Conservation (phyloP, 257 asterid species). For the Solanum sparsipilum region DNA sequence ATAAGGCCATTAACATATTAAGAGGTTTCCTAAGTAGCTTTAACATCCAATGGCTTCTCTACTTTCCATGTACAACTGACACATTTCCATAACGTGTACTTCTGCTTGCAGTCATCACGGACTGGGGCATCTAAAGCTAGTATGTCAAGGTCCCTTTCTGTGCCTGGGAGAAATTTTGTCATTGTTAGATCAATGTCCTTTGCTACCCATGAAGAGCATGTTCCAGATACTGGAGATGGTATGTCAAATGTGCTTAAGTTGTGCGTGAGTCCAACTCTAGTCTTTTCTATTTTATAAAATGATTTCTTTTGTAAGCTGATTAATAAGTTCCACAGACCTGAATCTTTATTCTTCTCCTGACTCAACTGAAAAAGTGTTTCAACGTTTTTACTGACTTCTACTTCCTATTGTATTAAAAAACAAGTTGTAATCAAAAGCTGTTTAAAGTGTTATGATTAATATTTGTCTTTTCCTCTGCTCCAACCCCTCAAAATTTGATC, state of each 20-base stretch:
- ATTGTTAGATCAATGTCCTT: constrained; percentile 74
- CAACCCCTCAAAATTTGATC: background rate
- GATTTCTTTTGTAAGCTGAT: background rate
- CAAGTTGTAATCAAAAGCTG: background rate
- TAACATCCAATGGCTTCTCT: background rate
- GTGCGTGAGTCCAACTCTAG: background rate
- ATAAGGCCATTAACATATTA: background rate
- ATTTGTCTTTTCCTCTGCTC: background rate
- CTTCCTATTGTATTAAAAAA: background rate
- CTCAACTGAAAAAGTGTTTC: background rate
- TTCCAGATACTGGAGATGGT: constrained; percentile 50
- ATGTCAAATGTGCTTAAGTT: constrained; percentile 16
- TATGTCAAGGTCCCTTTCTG: constrained; percentile 83
- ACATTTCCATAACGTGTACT: background rate
- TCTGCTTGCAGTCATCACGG: constrained; percentile 25
- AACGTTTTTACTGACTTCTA: background rate
- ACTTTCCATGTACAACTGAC: background rate
- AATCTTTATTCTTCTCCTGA: background rate
- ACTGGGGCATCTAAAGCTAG: constrained; percentile 26
- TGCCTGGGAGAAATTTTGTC: constrained; percentile 53
- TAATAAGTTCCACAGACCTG: background rate
- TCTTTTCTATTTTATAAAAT: background rate
- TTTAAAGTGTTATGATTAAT: background rate
- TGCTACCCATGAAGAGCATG: constrained; percentile 38
- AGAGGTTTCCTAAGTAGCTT: background rate